Percentiles rank a stretch among this genome's conserved stretches.
These are phyloP conservation scores for Rhodosporidiobolus odoratus DNA, from an alignment of 768 basidiomycete species.

Conservation along the genomic window DNA sequence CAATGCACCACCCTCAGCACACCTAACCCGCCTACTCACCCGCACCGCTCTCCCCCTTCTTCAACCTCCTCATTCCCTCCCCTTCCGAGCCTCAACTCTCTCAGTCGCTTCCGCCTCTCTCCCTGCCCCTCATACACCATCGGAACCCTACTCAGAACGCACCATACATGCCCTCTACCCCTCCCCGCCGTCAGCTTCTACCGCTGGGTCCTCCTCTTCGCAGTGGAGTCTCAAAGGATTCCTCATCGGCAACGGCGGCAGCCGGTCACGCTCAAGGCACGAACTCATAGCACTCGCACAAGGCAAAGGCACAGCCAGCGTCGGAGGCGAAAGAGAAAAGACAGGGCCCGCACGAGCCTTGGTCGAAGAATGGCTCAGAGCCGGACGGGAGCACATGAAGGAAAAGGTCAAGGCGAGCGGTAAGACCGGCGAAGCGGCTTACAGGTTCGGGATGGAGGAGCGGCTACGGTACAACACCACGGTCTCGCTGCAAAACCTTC, in stretches of 20 bases:
- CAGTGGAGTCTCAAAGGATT: conserved; percentile 8
- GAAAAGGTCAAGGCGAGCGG: neutral
- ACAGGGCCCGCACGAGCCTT: conserved; percentile 32
- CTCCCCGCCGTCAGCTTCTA: conserved; percentile 27
- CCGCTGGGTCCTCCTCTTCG: neutral
- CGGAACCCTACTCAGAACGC: neutral
- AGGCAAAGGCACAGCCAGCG: neutral
- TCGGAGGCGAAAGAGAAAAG: neutral
- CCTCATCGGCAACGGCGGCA: conserved; percentile 23
- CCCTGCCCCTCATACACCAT: neutral
- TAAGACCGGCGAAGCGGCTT: conserved; percentile 1
- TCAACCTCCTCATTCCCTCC: neutral
- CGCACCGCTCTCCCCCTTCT: conserved; percentile 30
- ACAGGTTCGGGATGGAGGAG: conserved; percentile 7
- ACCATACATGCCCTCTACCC: conserved; percentile 31
- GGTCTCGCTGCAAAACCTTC: conserved; percentile 2
- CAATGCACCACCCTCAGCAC: neutral
- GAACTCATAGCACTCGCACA: conserved; percentile 26
- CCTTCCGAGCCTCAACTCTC: conserved; percentile 17
- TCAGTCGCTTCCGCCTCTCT: conserved; percentile 6
- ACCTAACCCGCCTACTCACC: conserved; percentile 6
- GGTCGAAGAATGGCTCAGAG: conserved; percentile 24
- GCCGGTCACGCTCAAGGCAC: conserved; percentile 6
- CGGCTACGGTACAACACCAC: conserved; percentile 23
- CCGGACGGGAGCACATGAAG: conserved; percentile 21